Percentiles rank a stretch among this genome's conserved stretches.
Evolutionary conservation across 176 grass and related monocot genomes (phyloP).

Genomic region (Aegilops sharonensis): DNA sequence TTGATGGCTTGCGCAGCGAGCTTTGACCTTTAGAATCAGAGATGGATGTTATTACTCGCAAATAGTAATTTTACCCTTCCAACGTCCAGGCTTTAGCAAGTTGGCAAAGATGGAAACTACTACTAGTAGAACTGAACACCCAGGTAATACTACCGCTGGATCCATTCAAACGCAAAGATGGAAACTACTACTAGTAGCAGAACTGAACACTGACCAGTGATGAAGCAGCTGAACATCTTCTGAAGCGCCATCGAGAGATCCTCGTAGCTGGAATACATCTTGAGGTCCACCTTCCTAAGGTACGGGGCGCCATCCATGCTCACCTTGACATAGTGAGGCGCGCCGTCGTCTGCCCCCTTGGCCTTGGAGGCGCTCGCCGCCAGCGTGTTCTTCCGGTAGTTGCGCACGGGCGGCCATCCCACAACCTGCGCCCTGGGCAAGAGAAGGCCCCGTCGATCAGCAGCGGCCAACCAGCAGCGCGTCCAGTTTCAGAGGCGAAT

Average conservation of each 20-base stretch:
- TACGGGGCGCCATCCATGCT: conserved; percentile 84
- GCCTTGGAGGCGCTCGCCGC: conserved; percentile 43
- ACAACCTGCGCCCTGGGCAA: conserved; percentile 68
- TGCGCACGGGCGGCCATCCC: conserved; percentile 82
- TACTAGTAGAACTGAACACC: neutral
- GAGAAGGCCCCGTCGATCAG: neutral
- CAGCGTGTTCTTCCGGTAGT: conserved; percentile 70
- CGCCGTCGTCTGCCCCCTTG: conserved; percentile 35
- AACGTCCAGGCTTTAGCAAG: neutral
- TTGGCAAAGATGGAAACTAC: neutral
- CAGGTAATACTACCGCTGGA: neutral
- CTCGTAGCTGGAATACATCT: conserved; percentile 61
- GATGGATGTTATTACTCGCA: neutral
- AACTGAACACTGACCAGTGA: conserved; percentile 36
- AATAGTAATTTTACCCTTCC: neutral
- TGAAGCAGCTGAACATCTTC: conserved; percentile 87
- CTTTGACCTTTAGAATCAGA: conserved; percentile 48
- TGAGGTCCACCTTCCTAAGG: conserved; percentile 73
- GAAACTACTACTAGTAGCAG: neutral
- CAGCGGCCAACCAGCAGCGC: neutral
- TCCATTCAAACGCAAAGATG: neutral
- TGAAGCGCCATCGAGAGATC: conserved; percentile 54
- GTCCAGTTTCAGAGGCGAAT: neutral
- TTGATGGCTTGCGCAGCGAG: conserved; percentile 29
- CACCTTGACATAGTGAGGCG: conserved; percentile 59